Evolutionary conservation across 768 basidiomycete genomes (phyloP), one percentile per base, ranked within the genome.

Genomic region (Lentinula boryana): DNA sequence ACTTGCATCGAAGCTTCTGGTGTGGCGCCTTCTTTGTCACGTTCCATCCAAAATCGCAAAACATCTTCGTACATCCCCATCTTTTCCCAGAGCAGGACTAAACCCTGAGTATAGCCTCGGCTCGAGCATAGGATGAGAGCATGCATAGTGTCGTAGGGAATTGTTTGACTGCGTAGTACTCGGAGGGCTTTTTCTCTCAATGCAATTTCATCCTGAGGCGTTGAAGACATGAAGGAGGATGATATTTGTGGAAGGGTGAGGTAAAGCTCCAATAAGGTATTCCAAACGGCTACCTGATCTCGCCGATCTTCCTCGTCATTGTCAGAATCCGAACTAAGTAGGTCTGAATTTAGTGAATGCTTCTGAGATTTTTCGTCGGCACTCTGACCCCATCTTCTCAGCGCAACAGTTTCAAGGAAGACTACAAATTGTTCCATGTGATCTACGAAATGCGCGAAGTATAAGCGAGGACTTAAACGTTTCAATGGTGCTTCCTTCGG

Each of bases 31-130:
- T 77, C 76, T 16, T 69, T 73, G 59, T 88, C 79, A 62, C 80
- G 80, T 61, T 91, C 90, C 83, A 96, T 95, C 88, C 89, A 95
- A 76, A 92, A 97, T 23, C 95, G 83, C 33, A 98, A 69, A 51
- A 98, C 87, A 65, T 97, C 95, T 67, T 98, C 96, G 70, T 93
- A 92, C 96, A 97, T 95, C 6, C 91, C 94, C 76, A 95, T 78
- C 63, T 83, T 86, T 75, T 97, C 97, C 92, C 95, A 98, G 2
- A 98, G 79, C 4, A 91, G 74, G 2, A 98, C 89, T 10, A 96
- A 81, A 1, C 97, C 97, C 0, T 84, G 82, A 0, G 87, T 94
- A 67, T 94, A 97, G 12, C 76, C 80, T 41, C 84, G 81, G 31
- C 87, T 92, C 5, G 95, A 93, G 74, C 96, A 98, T 1, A 99